Percentiles rank a stretch among this genome's conserved stretches.
These are phyloP conservation scores for Nidula niveotomentosa DNA, from an alignment of 1,284 basidiomycete species.

Conservation along the genomic window DNA sequence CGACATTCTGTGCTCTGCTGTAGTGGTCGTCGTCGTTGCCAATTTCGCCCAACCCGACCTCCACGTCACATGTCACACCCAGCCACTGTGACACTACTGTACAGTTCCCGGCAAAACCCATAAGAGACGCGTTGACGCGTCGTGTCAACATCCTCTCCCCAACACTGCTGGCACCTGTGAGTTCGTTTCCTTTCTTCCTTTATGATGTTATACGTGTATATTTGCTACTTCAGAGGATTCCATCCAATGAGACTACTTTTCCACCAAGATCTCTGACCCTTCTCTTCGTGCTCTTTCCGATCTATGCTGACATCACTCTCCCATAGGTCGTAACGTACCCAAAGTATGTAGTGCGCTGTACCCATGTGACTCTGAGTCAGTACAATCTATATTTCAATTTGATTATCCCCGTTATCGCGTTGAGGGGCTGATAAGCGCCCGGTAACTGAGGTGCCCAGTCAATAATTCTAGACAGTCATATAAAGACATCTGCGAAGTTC, in stretches of 20 bases:
- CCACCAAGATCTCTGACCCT: conserved; percentile 28
- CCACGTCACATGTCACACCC: conserved; percentile 20
- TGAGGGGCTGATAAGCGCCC: no score
- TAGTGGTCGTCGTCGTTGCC: conserved; percentile 31
- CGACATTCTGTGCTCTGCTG: conserved; percentile 59
- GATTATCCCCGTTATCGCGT: no score
- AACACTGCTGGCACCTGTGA: background rate
- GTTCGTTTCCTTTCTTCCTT: background rate
- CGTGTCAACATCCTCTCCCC: no score
- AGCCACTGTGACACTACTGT: conserved; percentile 61
- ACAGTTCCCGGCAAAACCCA: conserved; percentile 37
- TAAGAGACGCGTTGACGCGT: background rate
- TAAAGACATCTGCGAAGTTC: no score
- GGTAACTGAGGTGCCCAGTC: no score
- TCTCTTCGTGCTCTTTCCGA: background rate
- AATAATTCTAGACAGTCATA: no score
- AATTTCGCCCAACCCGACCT: background rate
- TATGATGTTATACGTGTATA: conserved; percentile 21
- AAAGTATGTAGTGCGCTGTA: no score
- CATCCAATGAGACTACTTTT: conserved; percentile 25
- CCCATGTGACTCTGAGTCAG: no score
- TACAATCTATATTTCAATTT: no score
- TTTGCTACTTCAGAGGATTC: conserved; percentile 25
- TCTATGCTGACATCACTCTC: background rate
- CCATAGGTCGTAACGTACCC: no score